These are phyloP conservation scores for Nothopassalora personata DNA, from an alignment of 2,329 filamentous ascomycete species.

Conservation along the genomic window DNA sequence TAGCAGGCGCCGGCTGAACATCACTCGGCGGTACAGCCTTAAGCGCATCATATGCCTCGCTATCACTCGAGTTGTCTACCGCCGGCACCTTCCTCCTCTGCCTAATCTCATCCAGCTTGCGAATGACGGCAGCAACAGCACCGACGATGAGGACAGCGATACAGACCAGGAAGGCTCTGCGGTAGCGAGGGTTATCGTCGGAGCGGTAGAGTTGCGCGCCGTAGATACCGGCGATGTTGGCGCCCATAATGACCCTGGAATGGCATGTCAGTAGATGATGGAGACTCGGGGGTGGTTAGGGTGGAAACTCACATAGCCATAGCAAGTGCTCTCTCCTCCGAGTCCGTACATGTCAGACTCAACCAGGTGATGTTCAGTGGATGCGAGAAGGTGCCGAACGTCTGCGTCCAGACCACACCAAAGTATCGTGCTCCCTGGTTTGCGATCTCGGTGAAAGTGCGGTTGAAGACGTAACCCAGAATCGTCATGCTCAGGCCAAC, in stretches of 20 bases:
- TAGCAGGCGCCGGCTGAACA: constrained; percentile 8
- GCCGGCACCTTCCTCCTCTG: constrained; percentile 8
- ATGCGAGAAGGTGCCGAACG: constrained; percentile 51
- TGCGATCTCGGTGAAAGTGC: constrained; percentile 46
- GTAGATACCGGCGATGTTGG: constrained; percentile 57
- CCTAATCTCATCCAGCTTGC: constrained; percentile 43
- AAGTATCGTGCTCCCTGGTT: constrained; percentile 47
- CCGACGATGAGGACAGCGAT: constrained; percentile 44
- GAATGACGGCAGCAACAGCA: constrained; percentile 37
- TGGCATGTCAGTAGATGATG: neutral
- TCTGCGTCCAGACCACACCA: constrained; percentile 53
- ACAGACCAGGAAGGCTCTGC: constrained; percentile 46
- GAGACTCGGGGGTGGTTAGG: neutral
- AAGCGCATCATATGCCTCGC: constrained; percentile 4
- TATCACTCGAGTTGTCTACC: constrained; percentile 6
- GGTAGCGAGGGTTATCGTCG: constrained; percentile 50
- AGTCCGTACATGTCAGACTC: constrained; percentile 52
- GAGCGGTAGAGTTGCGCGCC: constrained; percentile 56
- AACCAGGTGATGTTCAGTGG: constrained; percentile 58
- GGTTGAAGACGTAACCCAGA: constrained; percentile 52
- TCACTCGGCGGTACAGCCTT: constrained; percentile 10
- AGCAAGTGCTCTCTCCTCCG: constrained; percentile 53
- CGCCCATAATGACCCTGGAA: constrained; percentile 54
- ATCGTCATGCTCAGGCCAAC: constrained; percentile 45
- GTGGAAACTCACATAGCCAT: constrained; percentile 47